Evolutionary conservation across 2,329 filamentous ascomycete genomes (phyloP), one percentile per base, ranked within the genome.

Genomic region (Penicillium verrucosum): DNA sequence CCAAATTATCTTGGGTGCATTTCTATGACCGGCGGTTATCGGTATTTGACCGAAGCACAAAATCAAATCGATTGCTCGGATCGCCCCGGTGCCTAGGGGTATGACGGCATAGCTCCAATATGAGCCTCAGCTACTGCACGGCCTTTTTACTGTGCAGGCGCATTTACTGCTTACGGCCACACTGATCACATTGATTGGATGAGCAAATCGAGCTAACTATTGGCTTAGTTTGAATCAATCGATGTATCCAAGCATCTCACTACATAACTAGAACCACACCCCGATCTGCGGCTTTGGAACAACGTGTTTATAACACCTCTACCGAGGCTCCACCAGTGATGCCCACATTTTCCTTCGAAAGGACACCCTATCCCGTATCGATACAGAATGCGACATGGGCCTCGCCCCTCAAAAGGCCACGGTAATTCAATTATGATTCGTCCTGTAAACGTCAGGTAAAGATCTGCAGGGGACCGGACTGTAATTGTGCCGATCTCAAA

Each of bases 381-480:
- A 41, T 27, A 23, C 51, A 47, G 43, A 57, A 52, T 43, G 27
- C 38, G 21, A 54, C 48, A 61, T 29, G 51, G 54, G 58, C 53
- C 56, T 59, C 49, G 56, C 54, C 54, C 41, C 48, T 57, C 48
- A 41, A 43, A 47, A 48, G 14, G 14, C 44, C 36, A 23, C 21
- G 18, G 37, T 21, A 38, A 45, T 29, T 27, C 52, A 30, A 43
- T 49, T 51, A 56, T 63, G 57, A 65, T 62, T 60, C 48, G 62
- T 57, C 42, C 27, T 32, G 23, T 32, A 58, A 36, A 60, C 52
- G 58, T 66, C 60, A 65, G 59, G 53, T 38, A 52, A 52, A 58
- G 64, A 66, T 66, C 62, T 65, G 62, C 62, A 66, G 64, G 62
- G 62, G 58, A 56, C 46, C 37, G 36, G 51, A 58, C 48, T 50